Evolutionary conservation across 768 basidiomycete species (phyloP), one percentile per base, ranked within the genome.

Genomic region (Tylopilus sp.): DNA sequence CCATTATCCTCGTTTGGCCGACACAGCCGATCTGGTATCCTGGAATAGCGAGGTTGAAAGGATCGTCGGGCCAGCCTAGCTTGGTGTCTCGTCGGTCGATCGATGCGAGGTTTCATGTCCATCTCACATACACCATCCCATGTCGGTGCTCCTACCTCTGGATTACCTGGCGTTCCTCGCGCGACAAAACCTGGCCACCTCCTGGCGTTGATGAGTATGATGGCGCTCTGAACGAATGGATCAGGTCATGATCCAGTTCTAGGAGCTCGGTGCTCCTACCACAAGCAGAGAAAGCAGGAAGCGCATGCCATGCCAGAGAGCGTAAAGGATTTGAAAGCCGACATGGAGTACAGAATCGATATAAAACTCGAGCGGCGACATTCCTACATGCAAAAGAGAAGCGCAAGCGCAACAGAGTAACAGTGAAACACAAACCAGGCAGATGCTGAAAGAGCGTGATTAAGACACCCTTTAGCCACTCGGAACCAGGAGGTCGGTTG

Each of bases 1-100:
- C 28, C 25, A 22, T 40, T 25, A 20, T 64, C 57, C 25, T 53
- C 53, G 26, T 40, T 46, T 31, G 62, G 30, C 12, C 58, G 66
- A 61, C 70, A 77, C 31, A 79, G 69, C 57, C 76, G 67, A 49
- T 79, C 77, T 15, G 78, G 77, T 53, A 79, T 78, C 12, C 77
- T 73, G 36, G 78, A 79, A 44, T 71, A 58, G 40, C 73, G 71
- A 51, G 52, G 60, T 22, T 62, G 58, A 44, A 57, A 28, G 12
- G 54, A 28, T 44, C 42, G 61, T 40, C 40, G 52, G 28, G 48
- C 10, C 17, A 44, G 20, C 38, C 50, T 42, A 8, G 22, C 17
- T 23, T 44, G 47, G 5, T 43, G 35, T 50, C 53, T 55, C 28
- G 13, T 42, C 3, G 23, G 40, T 48, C 25, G 44, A n/a, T 55